A percentile compares a stretch with the other conserved stretches of the same genome.
Evolutionary conservation across 2,329 filamentous ascomycete genomes (phyloP).

Genomic region (Clathrospora elynae): DNA sequence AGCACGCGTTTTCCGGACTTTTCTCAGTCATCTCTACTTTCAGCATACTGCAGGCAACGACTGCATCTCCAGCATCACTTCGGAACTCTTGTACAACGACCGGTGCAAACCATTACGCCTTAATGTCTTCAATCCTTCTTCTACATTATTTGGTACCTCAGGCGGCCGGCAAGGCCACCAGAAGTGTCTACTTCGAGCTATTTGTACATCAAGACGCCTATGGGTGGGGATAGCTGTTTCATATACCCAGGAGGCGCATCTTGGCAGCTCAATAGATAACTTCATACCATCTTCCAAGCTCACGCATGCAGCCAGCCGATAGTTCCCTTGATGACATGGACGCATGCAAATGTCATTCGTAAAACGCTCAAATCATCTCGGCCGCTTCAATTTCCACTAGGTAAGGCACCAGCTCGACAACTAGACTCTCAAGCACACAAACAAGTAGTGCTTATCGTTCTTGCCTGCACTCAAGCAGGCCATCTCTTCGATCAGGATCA

Average conservation of each 20-base stretch:
- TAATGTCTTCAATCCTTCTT: conserved; percentile 29
- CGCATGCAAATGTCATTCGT: too few relatives aligned
- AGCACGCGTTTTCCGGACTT: conserved; percentile 23
- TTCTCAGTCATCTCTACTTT: conserved; percentile 14
- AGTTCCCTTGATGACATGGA: background rate
- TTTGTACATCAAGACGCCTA: conserved; percentile 23
- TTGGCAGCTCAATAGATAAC: conserved; percentile 40
- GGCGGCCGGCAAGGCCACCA: conserved; percentile 12
- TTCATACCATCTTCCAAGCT: conserved; percentile 19
- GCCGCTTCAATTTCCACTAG: too few relatives aligned
- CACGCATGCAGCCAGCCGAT: too few relatives aligned
- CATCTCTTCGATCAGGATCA: too few relatives aligned
- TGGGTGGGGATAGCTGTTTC: conserved; percentile 28
- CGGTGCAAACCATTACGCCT: conserved; percentile 16
- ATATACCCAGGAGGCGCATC: conserved; percentile 26
- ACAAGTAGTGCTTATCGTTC: too few relatives aligned
- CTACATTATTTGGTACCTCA: conserved; percentile 30
- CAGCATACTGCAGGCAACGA: background rate
- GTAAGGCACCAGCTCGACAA: too few relatives aligned
- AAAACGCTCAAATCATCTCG: too few relatives aligned
- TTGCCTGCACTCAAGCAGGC: too few relatives aligned
- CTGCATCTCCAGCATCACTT: background rate
- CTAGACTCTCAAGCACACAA: too few relatives aligned
- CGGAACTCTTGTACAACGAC: conserved; percentile 22
- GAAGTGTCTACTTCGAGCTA: conserved; percentile 16